Base-by-base conservation (phyloP, 2,329 filamentous ascomycete species). In the Chaetomiaceae sp. region DNA sequence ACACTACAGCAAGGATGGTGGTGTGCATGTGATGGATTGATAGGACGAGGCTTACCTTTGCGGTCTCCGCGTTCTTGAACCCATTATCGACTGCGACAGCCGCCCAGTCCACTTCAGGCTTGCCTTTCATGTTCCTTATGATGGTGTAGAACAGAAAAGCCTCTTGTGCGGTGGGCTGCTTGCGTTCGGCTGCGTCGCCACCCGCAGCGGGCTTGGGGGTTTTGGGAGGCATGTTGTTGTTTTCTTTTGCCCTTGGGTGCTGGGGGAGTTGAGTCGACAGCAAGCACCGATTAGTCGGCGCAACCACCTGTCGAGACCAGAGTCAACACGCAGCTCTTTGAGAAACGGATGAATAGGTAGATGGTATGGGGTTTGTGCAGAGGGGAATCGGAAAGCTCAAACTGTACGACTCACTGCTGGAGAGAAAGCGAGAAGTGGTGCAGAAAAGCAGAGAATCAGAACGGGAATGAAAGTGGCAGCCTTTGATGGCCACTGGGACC, bases 91-190 rank as follows among this genome's bases (percentile, higher is more conserved):
- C 24, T 1, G 74, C 73, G 3, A 77, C 69, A 4, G 55, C 58
- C 0, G 65, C 58, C 75, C 75, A 78, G 55, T 78, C 68, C 29
- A 73, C 65, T 1, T 70, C 68, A 3, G 68, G 67, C 51, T 66
- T 68, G 62, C 64, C 68, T 18, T 61, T 62, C 35, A 64, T 65
- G 46, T 73, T 61, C 55, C 70, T 68, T 48, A 74, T 60, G 34
- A 75, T 67, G 44, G 65, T 64, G 56, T 66, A 66, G 47, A 55
- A 53, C 27, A 56, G 12, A 22, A 30, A 47, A 8, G 67, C 65
- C 50, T 75, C 71, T 4, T 62, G 55, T 1, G 64, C 52, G 5
- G 62, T 70, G 1, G 68, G 70, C 38, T 66, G 63, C 2, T 54
- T 53, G n/a, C 42, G 40, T 10, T 43, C 49, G 24, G 46, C 41